Evolutionary conservation across 495 filamentous ascomycete genomes (phyloP), one percentile per base, ranked within the genome.

Genomic region (Beverwykella pulmonaria): DNA sequence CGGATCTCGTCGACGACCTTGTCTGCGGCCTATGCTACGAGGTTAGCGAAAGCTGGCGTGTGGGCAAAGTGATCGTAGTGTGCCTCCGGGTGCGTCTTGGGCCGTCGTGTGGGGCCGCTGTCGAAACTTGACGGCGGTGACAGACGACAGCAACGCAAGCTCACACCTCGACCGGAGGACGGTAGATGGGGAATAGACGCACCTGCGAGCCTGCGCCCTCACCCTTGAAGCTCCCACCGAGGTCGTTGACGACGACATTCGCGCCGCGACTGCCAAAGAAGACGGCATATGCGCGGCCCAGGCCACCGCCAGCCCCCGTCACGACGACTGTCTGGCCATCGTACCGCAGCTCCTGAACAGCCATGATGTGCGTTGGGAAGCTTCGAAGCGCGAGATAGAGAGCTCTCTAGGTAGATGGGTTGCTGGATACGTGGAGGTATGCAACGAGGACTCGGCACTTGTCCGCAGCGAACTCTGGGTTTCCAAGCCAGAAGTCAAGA

Each of bases 321-420:
- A 98, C 90, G 58, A 98, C 93, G 69, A 96, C 92, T 67, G 93
- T 93, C 82, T 98, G 96, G 77, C 91, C 90, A 82, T 98, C 94
- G 77, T 87, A 98, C 66, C 95, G 87, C 77, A 98, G 82, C 79
- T 90, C 87, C 72, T 67, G 59, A 58, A 55, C 55, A 32, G 68
- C 68, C 56, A 64, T 72, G 7, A 44, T 67, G 67, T 64, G 30
- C 15, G n/a, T 62, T 22, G 55, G 34, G 17, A 34, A 22, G 46
- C 30, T 34, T 34, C 30, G 17, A 44, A 44, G 48, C 48, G 9
- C 48, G 19, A 26, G 48, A 23, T 44, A 14, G 39, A 34, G 8
- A 44, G 39, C 39, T 44, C 39, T 44, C 3, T 14, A 14, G 3
- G 39, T 44, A n/a, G 15, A n/a, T n/a, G 39, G 2, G 39, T 44